Conservation (phyloP, 2,329 filamentous ascomycete species). For the Diaporthe nobilis region DNA sequence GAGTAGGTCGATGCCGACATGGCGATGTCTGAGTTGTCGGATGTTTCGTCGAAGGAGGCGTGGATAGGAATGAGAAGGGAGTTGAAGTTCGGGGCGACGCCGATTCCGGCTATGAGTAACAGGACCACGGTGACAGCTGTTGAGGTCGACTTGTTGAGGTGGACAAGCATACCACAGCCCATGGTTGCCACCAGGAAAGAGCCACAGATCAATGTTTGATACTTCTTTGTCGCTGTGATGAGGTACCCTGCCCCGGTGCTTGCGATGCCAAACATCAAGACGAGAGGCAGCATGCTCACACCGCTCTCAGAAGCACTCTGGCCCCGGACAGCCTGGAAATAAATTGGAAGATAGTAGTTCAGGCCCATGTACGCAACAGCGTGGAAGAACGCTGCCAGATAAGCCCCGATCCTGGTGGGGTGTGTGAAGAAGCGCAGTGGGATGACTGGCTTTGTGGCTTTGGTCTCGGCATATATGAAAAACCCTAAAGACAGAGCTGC, state of each 20-base stretch:
- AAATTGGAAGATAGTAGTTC: conserved; percentile 48
- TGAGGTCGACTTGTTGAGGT: conserved; percentile 14
- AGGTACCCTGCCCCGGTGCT: conserved; percentile 34
- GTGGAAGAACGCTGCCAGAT: conserved; percentile 27
- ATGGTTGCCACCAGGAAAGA: conserved; percentile 21
- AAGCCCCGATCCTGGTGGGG: conserved; percentile 34
- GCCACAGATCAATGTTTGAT: conserved; percentile 25
- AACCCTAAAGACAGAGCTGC: conserved; percentile 4
- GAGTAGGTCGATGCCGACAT: conserved; percentile 32
- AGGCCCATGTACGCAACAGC: conserved; percentile 28
- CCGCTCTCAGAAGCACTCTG: conserved; percentile 50
- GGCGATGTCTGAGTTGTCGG: conserved; percentile 35
- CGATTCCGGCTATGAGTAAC: conserved; percentile 30
- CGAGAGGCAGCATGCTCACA: conserved; percentile 50
- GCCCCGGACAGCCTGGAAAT: conserved; percentile 51
- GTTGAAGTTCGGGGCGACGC: conserved; percentile 36
- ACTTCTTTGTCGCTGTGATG: conserved; percentile 34
- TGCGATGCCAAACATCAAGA: conserved; percentile 72
- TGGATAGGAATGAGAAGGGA: conserved; percentile 36
- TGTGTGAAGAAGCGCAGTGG: conserved; percentile 38
- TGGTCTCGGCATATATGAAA: conserved; percentile 33
- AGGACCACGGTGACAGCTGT: conserved; percentile 28
- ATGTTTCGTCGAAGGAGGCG: conserved; percentile 33
- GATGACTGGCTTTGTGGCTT: conserved; percentile 34
- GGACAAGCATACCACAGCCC: conserved; percentile 23